A percentile compares a stretch with the other conserved stretches of the same genome.
Conservation (phyloP, 2,329 filamentous ascomycete species). For the Talaromyces sp. region DNA sequence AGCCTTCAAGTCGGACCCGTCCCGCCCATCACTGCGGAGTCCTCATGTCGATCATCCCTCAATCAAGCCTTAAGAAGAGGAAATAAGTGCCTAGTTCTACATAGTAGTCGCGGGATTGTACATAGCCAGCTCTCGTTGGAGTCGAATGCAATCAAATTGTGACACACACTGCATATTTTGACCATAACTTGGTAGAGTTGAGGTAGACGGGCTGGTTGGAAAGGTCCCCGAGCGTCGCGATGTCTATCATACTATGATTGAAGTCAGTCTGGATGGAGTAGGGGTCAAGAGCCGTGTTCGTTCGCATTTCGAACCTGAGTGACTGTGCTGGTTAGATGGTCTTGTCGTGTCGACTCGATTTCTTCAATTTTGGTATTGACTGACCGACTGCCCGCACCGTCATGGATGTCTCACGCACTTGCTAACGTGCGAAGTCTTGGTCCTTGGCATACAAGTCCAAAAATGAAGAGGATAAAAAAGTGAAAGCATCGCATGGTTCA, state of each 20-base stretch:
- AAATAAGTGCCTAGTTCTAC: background rate
- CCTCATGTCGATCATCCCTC: slow-evolving; percentile 1
- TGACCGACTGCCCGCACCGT: background rate
- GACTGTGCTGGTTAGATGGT: background rate
- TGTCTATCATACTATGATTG: background rate
- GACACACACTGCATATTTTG: background rate
- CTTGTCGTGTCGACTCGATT: background rate
- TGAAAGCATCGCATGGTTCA: background rate
- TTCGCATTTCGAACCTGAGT: background rate
- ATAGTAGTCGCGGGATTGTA: background rate
- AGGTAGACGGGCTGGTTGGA: background rate
- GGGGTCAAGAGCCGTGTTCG: background rate
- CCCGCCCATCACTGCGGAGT: background rate
- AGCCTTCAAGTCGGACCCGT: slow-evolving; percentile 3
- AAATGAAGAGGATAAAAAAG: background rate
- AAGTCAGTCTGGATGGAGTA: background rate
- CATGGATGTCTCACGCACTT: background rate
- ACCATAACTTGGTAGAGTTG: background rate
- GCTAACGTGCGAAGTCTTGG: background rate
- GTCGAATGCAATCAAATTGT: background rate
- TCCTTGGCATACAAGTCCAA: background rate
- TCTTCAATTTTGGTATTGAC: background rate
- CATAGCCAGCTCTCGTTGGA: background rate
- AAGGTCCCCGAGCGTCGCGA: background rate
- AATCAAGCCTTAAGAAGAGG: background rate